A percentile compares a stretch with the other conserved stretches of the same genome.
Evolutionary conservation across 352 stramenopile genomes (phyloP).

Genomic region (Pythium angustatum): DNA sequence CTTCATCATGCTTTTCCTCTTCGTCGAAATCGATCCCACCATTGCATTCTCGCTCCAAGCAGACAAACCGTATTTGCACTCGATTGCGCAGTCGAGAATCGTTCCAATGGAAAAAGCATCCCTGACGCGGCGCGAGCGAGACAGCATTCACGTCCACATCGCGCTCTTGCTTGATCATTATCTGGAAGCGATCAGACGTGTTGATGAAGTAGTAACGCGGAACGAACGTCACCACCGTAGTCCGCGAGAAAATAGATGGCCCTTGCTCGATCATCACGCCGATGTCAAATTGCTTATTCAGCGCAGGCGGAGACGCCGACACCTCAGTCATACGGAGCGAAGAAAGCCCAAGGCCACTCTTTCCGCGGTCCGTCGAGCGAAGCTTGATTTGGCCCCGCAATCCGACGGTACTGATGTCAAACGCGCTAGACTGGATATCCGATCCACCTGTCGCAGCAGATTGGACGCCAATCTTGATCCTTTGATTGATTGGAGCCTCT

Average conservation of each 20-base stretch:
- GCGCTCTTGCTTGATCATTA: slow-evolving; percentile 69
- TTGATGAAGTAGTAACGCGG: slow-evolving; percentile 85
- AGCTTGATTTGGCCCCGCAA: slow-evolving; percentile 75
- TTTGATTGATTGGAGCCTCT: slow-evolving; percentile 46
- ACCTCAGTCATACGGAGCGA: slow-evolving; percentile 50
- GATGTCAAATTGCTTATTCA: slow-evolving; percentile 81
- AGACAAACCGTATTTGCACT: slow-evolving; percentile 75
- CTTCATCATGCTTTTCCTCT: slow-evolving; percentile 13
- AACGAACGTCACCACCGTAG: slow-evolving; percentile 77
- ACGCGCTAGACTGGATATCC: slow-evolving; percentile 71
- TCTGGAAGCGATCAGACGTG: slow-evolving; percentile 58
- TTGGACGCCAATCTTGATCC: slow-evolving; percentile 75
- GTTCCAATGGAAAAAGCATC: slow-evolving; percentile 80
- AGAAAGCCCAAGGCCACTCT: slow-evolving; percentile 36
- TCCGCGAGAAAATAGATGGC: slow-evolving; percentile 70
- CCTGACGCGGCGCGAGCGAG: slow-evolving; percentile 53
- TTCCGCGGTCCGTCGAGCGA: slow-evolving; percentile 44
- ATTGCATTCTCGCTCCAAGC: slow-evolving; percentile 11
- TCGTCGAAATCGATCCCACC: slow-evolving; percentile 9
- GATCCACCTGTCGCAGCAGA: slow-evolving; percentile 27
- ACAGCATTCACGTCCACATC: slow-evolving; percentile 37
- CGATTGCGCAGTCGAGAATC: slow-evolving; percentile 63
- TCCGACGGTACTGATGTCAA: slow-evolving; percentile 79
- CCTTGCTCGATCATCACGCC: slow-evolving; percentile 87
- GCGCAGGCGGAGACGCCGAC: slow-evolving; percentile 24